Evolutionary conservation across 1,284 basidiomycete genomes (phyloP).

Genomic region (Vanrija pseudolonga): DNA sequence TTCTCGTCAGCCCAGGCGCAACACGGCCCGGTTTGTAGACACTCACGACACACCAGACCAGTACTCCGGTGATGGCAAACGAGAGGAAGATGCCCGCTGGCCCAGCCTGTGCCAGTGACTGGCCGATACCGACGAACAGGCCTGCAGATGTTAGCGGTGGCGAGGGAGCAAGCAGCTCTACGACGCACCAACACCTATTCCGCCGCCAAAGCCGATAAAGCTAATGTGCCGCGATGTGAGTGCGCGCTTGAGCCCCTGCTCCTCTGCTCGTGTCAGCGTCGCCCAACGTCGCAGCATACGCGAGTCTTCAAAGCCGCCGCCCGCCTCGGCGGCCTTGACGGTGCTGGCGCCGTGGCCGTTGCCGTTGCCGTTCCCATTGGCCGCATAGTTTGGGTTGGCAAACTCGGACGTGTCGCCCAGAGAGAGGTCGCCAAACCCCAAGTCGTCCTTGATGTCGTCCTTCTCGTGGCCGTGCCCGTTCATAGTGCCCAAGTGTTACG

Average conservation of each 20-base stretch:
- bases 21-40: not conserved
- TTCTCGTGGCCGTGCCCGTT: conserved; percentile 46
- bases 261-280: not conserved
- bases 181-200: conserved; percentile 2
- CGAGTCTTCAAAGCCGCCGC: conserved; percentile 1
- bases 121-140: conserved; percentile 12
- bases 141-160: not conserved
- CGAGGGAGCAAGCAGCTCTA: too few species aligned
- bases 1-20: not conserved
- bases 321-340: not conserved
- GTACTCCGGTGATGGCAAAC: conserved; percentile 9
- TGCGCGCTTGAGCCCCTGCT: not conserved
- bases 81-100: conserved; percentile 10
- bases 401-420: conserved; percentile 8
- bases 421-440: conserved; percentile 1
- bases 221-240: conserved; percentile 10
- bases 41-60: conserved; percentile 11
- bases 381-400: not conserved
- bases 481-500: too few species aligned
- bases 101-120: conserved; percentile 2
- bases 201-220: conserved; percentile 14
- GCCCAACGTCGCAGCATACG: not conserved
- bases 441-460: not conserved
- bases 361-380: too few species aligned
- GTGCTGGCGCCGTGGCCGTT: not conserved